Evolutionary conservation across 78 protist species (phyloP).

Genomic region (Bodo saltans): DNA sequence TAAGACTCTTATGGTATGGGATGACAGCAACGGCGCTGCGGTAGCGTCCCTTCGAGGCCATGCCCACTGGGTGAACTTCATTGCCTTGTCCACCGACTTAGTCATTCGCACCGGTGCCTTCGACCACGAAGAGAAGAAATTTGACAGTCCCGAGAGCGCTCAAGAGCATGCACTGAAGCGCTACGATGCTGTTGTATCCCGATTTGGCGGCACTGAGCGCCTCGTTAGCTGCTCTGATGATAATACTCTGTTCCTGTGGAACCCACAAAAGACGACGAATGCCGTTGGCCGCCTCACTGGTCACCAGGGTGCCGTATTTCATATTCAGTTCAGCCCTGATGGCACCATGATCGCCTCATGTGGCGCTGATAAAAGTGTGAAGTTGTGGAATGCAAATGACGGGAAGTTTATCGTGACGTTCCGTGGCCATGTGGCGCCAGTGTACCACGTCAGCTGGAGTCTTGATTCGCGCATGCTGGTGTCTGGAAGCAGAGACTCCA

Average conservation of each 20-base stretch:
- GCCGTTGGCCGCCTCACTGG: constrained; percentile 81
- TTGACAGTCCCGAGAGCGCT: background rate
- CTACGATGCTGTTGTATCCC: background rate
- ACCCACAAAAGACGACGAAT: constrained; percentile 67
- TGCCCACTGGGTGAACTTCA: constrained; percentile 96
- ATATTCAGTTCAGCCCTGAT: constrained; percentile 80
- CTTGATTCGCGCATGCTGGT: constrained; percentile 85
- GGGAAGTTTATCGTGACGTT: constrained; percentile 81
- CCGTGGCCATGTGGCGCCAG: constrained; percentile 94
- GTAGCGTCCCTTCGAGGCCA: constrained; percentile 83
- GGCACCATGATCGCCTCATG: constrained; percentile 90
- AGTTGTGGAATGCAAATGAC: constrained; percentile 82
- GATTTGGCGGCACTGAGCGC: background rate
- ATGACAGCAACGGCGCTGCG: constrained; percentile 40
- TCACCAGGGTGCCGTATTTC: constrained; percentile 78
- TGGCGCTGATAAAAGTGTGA: constrained; percentile 90
- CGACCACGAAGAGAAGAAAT: constrained; percentile 57
- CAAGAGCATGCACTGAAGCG: constrained; percentile 8
- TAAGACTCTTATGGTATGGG: constrained; percentile 84
- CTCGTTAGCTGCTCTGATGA: constrained; percentile 90
- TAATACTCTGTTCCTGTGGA: constrained; percentile 92
- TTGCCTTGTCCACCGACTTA: constrained; percentile 88
- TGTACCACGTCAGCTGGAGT: constrained; percentile 94
- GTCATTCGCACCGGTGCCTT: constrained; percentile 80
- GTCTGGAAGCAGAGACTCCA: constrained; percentile 83